Evolutionary conservation across 345 rosid species (phyloP).

Genomic region (Kernera saxatilis): DNA sequence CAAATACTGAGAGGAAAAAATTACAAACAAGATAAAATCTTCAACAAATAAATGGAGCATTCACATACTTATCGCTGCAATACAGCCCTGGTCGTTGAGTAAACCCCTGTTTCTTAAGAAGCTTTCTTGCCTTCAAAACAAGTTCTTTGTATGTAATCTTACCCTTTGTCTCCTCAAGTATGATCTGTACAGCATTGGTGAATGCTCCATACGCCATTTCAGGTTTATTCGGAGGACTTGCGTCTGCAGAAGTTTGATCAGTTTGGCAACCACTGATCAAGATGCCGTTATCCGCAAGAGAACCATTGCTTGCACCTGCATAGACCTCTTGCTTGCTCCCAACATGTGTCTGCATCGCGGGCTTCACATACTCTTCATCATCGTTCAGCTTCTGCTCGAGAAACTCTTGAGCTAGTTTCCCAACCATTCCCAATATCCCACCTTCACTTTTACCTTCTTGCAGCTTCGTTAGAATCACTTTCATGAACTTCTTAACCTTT

Average conservation of each 20-base stretch:
- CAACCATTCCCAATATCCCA: slow-evolving; percentile 76
- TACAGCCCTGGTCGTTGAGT: slow-evolving; percentile 85
- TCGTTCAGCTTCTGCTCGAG: slow-evolving; percentile 66
- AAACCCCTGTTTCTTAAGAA: slow-evolving; percentile 66
- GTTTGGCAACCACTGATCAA: slow-evolving; percentile 92
- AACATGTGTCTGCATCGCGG: slow-evolving; percentile 63
- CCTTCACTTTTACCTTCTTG: slow-evolving; percentile 45
- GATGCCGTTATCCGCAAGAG: slow-evolving; percentile 64
- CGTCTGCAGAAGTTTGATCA: slow-evolving; percentile 91
- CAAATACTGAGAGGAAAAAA: not conserved
- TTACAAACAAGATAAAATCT: not conserved
- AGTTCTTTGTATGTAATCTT: slow-evolving; percentile 49
- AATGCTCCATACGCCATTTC: slow-evolving; percentile 77
- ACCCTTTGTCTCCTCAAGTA: slow-evolving; percentile 54
- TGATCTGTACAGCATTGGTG: slow-evolving; percentile 77
- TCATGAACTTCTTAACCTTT: slow-evolving; percentile 93
- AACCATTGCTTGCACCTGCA: slow-evolving; percentile 56
- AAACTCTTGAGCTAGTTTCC: slow-evolving; percentile 74
- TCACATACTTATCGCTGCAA: slow-evolving; percentile 57
- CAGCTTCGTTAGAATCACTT: slow-evolving; percentile 57
- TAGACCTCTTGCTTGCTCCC: slow-evolving; percentile 60
- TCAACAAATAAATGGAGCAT: slow-evolving; percentile 48
- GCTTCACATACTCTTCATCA: slow-evolving; percentile 53
- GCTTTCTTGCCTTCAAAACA: slow-evolving; percentile 53
- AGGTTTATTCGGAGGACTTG: slow-evolving; percentile 57